Evolutionary conservation across 495 filamentous ascomycete species (phyloP).

Genomic region (Neurospora cerealis): DNA sequence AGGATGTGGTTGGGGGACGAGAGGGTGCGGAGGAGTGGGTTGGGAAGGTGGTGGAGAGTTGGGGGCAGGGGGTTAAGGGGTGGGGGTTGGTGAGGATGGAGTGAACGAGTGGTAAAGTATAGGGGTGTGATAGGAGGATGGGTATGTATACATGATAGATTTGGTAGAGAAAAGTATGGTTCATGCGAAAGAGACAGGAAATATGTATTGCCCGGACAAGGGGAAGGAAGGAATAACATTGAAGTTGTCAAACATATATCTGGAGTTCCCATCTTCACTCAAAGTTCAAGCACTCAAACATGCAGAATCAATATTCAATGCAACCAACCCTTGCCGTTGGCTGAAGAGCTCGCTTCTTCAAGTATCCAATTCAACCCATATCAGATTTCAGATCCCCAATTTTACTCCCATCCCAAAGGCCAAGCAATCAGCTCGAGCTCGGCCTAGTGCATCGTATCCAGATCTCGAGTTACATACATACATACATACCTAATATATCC

Average conservation of each 20-base stretch:
- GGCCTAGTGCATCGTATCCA: no score
- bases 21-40: slow-evolving; percentile 30
- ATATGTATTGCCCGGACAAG: background rate
- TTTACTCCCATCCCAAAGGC: no score
- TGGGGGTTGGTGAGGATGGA: slow-evolving; percentile 26
- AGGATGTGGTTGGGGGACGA: slow-evolving; percentile 17
- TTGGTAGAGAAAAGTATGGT: background rate
- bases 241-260: background rate
- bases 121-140: background rate
- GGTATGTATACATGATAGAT: background rate
- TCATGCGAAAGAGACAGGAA: background rate
- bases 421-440: no score
- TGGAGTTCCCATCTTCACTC: background rate
- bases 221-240: background rate
- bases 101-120: slow-evolving; percentile 1
- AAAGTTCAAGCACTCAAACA: background rate
- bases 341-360: no score
- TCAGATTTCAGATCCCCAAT: no score
- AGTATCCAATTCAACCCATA: no score
- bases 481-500: no score
- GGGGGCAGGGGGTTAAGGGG: slow-evolving; percentile 33
- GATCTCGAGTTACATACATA: no score
- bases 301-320: no score
- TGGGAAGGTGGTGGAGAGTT: slow-evolving; percentile 31
- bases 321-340: no score